Base-by-base conservation (phyloP, 2,329 filamentous ascomycete species). In the Phyllosticta citriasiana region DNA sequence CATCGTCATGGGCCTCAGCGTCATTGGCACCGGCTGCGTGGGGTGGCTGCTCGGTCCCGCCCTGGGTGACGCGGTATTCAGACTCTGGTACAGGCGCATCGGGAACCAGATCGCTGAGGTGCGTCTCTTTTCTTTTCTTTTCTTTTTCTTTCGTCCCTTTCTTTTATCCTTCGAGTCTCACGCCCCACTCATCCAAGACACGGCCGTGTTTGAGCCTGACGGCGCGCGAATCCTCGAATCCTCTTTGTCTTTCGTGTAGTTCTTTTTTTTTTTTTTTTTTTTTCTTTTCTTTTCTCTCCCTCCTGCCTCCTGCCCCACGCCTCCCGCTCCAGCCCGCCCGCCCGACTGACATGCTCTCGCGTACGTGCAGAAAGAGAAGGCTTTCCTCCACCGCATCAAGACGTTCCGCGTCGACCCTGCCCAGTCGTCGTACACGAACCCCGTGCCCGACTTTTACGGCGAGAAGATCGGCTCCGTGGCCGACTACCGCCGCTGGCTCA, bases 361-460 rank as follows among this genome's bases (percentile, higher is more conserved):
- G 8, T 30, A 12, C 14, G 3, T 57, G 16, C 67, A 89, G 82
- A 97, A 97, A 83, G 94, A 99, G 77, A 90, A 87, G 69, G 88
- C 93, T 74, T 97, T 99, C 79, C 97, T 93, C 75, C 84, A 87
- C 64, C 84, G 93, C 66, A 89, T 99, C 76, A 94, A 92, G 80
- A 90, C 88, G 75, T 88, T 94, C 78, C 86, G 94, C 26, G 93
- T 96, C 64, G 93, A 99, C 73, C 93, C 94, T 3, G 88, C 87
- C 16, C 88, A 88, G 59, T 95, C 91, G 64, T 96, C 90, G 51
- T 87, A 94, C 67, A 84, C 89, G 58, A 97, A 97, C 78, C 94
- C 94, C 19, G 89, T 96, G 0, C 92, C 93, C 53, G 94, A 99
- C 73, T 99, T 96, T 77, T 99, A 99, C 71, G 94, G 94, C 69